These are phyloP conservation scores for Cladophialophora psammophila DNA, from an alignment of 2,329 filamentous ascomycete species.

Conservation along the genomic window DNA sequence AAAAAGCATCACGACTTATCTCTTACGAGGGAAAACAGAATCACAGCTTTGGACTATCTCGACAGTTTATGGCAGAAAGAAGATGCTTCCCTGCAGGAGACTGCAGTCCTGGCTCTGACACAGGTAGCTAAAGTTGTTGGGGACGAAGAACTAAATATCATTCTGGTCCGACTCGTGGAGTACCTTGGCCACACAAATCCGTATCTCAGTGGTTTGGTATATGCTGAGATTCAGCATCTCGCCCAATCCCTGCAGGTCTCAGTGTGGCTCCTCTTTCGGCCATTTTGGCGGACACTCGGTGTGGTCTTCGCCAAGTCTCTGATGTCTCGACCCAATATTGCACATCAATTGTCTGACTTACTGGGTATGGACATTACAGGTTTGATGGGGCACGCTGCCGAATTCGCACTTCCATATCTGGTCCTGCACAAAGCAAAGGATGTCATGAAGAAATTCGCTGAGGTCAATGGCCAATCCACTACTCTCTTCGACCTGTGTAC, in stretches of 20 bases:
- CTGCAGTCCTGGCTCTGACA: constrained; percentile 84
- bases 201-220: constrained; percentile 80
- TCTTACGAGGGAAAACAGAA: constrained; percentile 68
- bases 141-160: constrained; percentile 85
- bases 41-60: constrained; percentile 73
- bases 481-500: constrained; percentile 68
- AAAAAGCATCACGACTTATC: constrained; percentile 56
- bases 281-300: constrained; percentile 88
- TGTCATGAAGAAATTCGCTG: constrained; percentile 80
- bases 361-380: constrained; percentile 74
- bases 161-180: constrained; percentile 81
- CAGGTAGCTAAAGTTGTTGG: constrained; percentile 78
- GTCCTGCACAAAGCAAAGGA: constrained; percentile 80
- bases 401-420: constrained; percentile 83
- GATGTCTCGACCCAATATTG: constrained; percentile 79
- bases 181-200: constrained; percentile 85
- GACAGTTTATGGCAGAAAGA: constrained; percentile 75
- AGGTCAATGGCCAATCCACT: constrained; percentile 64
- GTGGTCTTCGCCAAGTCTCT: constrained; percentile 84
- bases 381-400: constrained; percentile 77
- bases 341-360: constrained; percentile 79
- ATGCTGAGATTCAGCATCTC: constrained; percentile 75
- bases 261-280: constrained; percentile 74
- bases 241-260: constrained; percentile 70
- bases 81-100: constrained; percentile 75